Conservation (phyloP, 768 basidiomycete genomes). For the Phaeotremella skinneri region DNA sequence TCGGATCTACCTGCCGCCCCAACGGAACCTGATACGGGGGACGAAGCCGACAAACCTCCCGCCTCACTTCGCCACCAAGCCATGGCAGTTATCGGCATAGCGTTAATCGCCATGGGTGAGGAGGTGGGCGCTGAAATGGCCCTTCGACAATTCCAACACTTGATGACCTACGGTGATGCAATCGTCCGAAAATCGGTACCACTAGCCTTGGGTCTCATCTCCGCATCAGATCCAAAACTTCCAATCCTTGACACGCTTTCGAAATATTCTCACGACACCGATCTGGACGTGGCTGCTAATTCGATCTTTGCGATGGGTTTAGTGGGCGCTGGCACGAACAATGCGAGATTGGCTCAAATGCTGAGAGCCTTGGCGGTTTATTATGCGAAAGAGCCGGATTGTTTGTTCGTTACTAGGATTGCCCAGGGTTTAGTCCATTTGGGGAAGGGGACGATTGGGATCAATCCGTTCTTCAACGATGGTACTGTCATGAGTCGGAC, state of each 20-base stretch:
- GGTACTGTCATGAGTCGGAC: slow-evolving; percentile 83
- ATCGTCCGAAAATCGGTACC: slow-evolving; percentile 88
- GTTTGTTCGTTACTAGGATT: slow-evolving; percentile 91
- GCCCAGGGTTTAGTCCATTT: slow-evolving; percentile 92
- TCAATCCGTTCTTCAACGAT: slow-evolving; percentile 96
- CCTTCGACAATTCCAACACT: slow-evolving; percentile 93
- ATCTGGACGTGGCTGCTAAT: slow-evolving; percentile 91
- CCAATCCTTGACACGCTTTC: slow-evolving; percentile 94
- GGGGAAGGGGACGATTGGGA: slow-evolving; percentile 96
- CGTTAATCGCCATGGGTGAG: slow-evolving; percentile 95
- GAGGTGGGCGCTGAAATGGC: slow-evolving; percentile 97
- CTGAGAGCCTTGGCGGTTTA: slow-evolving; percentile 94
- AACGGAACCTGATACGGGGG: slow-evolving; percentile 18
- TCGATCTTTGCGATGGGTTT: slow-evolving; percentile 99
- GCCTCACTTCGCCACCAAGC: slow-evolving; percentile 67
- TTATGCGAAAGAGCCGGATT: slow-evolving; percentile 96
- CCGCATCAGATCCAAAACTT: slow-evolving; percentile 91
- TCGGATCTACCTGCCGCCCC: slow-evolving; percentile 1
- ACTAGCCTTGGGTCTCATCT: slow-evolving; percentile 89
- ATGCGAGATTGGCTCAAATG: slow-evolving; percentile 96
- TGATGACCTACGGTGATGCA: slow-evolving; percentile 98
- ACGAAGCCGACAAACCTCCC: slow-evolving; percentile 3
- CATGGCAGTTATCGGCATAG: slow-evolving; percentile 88
- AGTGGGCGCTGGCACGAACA: slow-evolving; percentile 97
- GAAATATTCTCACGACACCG: slow-evolving; percentile 98